Evolutionary conservation across 768 basidiomycete species (phyloP), one percentile per base, ranked within the genome.

Genomic region (Podaxis sp.): DNA sequence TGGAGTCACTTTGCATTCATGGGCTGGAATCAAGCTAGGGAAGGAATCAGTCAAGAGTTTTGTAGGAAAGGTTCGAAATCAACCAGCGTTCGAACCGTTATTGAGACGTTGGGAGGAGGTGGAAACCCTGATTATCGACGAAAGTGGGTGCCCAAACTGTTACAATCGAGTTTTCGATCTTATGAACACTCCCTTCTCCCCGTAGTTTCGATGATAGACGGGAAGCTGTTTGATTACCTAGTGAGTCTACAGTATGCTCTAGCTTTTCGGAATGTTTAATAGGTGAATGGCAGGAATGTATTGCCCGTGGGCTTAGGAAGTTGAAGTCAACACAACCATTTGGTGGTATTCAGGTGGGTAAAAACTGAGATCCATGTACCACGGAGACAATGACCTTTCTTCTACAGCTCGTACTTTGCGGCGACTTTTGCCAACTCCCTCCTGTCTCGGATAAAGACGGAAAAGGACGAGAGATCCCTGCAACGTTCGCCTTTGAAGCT

Each of bases 381-480:
- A 57, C 36, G 8, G 48, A 44, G 49, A n/a, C 26, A 50, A 26
- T 56, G 8, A 30, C 22, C 56, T 22, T 38, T 15, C 57, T 20
- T 59, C 28, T 17, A n/a, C 63, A 95, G 89, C 83, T 95, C 57
- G 81, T 91, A 37, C 76, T 95, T 3, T 93, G 89, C 7, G 95
- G 95, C 6, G 95, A 97, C 71, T 96, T 96, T 73, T 95, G 87
- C 70, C 94, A 97, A 73, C 80, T 97, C 0, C 95, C 95, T 10
- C 95, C 95, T 1, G 91, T 96, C 0, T 78, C 83, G 12, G 78
- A 76, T 37, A 74, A 80, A 66, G 68, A 82, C 74, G 71, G 77
- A 69, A 76, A 85, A 54, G 81, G 81, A 66, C 63, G 82, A 66
- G 46, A 80, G 11, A 78, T 86, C 36, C 76, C 79, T 6, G 76